Base-by-base conservation (phyloP, 495 filamentous ascomycete species). In the Trichoderma virens region DNA sequence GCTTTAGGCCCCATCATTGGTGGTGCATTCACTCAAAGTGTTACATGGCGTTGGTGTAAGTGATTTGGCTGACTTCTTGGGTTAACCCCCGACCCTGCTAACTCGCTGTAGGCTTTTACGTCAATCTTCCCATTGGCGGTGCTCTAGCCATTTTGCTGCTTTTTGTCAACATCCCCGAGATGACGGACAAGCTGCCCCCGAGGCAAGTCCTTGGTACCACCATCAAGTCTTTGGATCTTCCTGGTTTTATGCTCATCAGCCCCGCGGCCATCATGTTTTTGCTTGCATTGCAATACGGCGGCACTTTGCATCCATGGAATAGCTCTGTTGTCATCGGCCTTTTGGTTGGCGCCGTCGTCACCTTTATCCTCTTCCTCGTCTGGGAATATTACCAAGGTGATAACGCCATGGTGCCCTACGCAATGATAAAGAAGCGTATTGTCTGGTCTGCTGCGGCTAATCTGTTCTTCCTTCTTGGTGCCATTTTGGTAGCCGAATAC, bases 31-130 rank as follows among this genome's bases (percentile, higher is more conserved):
- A 70, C 69, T 18, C 64, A 84, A 39, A 70, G 80, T 31, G 68
- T 80, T 16, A 77, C 75, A 5, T 88, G 83, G 83, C 75, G 82
- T 41, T 88, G 85, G 85, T 87, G 83, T 64, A 64, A 56, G 62
- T 63, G 18, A 34, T 31, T 18, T 27, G 32, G 23, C 61, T 23
- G 32, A 41, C 23, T 13, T n/a, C n/a, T n/a, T n/a, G n/a, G n/a
- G n/a, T n/a, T n/a, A n/a, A n/a, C n/a, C n/a, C n/a, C n/a, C n/a
- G n/a, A n/a, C n/a, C n/a, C n/a, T n/a, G n/a, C n/a, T n/a, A n/a
- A n/a, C n/a, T 63, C 13, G 23, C 11, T 5, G 34, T 28, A 64
- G 62, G 82, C 71, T 85, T 86, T 69, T 86, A 84, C 65, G 84
- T 87, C 59, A 85, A 84, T 65, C 75, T 85, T n/a, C 82, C 82